Evolutionary conservation across 768 basidiomycete species (phyloP).

Genomic region (Crepidotus variabilis): DNA sequence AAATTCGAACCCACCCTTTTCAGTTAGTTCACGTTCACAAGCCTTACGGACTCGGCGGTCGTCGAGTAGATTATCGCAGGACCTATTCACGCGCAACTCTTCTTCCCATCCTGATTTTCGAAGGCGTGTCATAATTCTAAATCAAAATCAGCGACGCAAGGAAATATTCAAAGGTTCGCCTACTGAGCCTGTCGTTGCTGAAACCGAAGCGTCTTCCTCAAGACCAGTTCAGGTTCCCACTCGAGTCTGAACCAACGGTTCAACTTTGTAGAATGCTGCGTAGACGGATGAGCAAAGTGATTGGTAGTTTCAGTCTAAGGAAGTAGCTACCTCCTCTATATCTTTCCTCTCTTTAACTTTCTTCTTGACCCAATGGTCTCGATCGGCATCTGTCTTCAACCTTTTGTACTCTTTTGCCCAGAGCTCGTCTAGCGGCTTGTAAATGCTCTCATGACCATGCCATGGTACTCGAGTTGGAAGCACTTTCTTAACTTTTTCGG

Average conservation of each 20-base stretch:
- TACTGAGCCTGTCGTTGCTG: constrained; percentile 1
- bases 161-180: not conserved
- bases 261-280: not conserved
- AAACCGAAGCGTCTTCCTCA: not conserved
- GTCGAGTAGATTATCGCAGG: not conserved
- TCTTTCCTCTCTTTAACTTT: constrained; percentile 3
- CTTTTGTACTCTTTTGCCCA: constrained; percentile 7
- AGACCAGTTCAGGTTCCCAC: not conserved
- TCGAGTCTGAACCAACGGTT: not conserved
- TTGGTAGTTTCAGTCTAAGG: too few species aligned
- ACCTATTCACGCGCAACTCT: constrained; percentile 2
- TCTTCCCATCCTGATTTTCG: constrained; percentile 5
- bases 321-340: constrained; percentile 1
- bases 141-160: not conserved
- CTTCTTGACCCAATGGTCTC: constrained; percentile 1
- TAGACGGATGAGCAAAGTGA: not conserved
- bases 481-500: constrained; percentile 2
- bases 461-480: not conserved
- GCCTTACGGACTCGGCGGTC: constrained; percentile 7
- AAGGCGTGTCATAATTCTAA: constrained; percentile 5
- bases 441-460: not conserved
- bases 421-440: constrained; percentile 3
- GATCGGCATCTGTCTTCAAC: not conserved
- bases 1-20: not conserved
- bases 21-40: constrained; percentile 1